These are phyloP conservation scores for Petrea volubilis DNA, from an alignment of 257 asterid genomes.

Conservation along the genomic window DNA sequence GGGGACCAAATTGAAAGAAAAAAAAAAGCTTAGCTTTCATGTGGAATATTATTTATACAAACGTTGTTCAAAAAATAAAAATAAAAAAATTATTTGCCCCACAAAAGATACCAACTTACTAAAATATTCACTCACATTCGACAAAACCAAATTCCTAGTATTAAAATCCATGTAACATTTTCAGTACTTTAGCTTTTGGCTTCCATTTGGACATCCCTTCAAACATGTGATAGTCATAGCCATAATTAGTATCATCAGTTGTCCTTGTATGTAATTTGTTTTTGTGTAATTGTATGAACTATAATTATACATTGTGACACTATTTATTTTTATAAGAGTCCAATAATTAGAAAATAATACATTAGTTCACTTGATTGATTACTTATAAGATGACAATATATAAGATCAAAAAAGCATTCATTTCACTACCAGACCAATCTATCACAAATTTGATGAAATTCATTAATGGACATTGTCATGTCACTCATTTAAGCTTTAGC, in stretches of 20 bases:
- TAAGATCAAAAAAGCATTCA: no score
- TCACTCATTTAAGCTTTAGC: no score
- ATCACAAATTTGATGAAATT: no score
- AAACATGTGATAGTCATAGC: not conserved
- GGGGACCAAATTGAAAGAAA: no score
- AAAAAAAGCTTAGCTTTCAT: not conserved
- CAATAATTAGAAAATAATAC: no score
- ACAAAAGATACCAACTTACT: not conserved
- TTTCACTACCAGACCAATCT: no score
- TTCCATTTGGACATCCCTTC: slow-evolving; percentile 13
- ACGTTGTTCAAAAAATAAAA: not conserved
- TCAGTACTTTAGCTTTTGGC: not conserved
- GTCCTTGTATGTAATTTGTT: not conserved
- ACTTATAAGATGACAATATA: no score
- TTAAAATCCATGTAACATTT: not conserved
- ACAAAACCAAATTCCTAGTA: not conserved
- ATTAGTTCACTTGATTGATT: no score
- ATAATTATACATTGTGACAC: no score
- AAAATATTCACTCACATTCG: not conserved
- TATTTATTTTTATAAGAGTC: no score
- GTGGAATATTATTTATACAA: not conserved
- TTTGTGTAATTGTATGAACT: no score
- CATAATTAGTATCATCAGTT: not conserved
- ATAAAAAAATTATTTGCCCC: not conserved
- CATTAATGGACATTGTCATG: no score